A percentile compares a stretch with the other conserved stretches of the same genome.
Evolutionary conservation across 179 eudicot genomes (phyloP).

Genomic region (Nepenthes alata): DNA sequence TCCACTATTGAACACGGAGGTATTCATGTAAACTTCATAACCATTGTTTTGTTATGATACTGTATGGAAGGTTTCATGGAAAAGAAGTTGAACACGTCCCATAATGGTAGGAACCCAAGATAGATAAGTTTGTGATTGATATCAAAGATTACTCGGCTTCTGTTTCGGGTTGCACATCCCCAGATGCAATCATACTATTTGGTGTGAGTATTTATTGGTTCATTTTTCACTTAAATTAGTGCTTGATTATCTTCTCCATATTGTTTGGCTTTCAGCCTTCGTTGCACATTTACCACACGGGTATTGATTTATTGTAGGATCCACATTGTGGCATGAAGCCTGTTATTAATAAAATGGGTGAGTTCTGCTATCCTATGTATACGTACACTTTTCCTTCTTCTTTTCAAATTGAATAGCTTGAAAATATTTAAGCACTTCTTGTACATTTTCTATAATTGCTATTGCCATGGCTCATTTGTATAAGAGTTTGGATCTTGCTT

Average conservation of each 20-base stretch:
- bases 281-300: neutral
- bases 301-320: constrained; percentile 26
- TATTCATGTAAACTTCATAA: constrained; percentile 5
- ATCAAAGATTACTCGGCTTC: constrained; percentile 39
- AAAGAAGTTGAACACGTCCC: constrained; percentile 1
- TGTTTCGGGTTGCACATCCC: constrained; percentile 47
- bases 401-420: too few species aligned
- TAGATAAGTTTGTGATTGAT: constrained; percentile 60
- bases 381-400: neutral
- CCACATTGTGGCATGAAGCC: constrained; percentile 38
- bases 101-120: constrained; percentile 15
- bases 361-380: constrained; percentile 13
- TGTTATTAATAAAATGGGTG: constrained; percentile 63
- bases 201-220: constrained; percentile 40
- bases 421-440: too few species aligned
- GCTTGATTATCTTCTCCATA: too few species aligned
- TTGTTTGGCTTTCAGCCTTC: neutral
- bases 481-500: too few species aligned
- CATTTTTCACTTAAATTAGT: neutral
- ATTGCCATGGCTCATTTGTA: too few species aligned
- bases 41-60: too few species aligned
- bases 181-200: constrained; percentile 69
- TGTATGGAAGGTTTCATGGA: neutral
- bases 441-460: too few species aligned
- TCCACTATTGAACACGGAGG: constrained; percentile 29